A percentile compares a stretch with the other conserved stretches of the same genome.
phyloP scores from a whole-genome alignment of 768 basidiomycete species.

The Rhizopogon vinicolor region DNA sequence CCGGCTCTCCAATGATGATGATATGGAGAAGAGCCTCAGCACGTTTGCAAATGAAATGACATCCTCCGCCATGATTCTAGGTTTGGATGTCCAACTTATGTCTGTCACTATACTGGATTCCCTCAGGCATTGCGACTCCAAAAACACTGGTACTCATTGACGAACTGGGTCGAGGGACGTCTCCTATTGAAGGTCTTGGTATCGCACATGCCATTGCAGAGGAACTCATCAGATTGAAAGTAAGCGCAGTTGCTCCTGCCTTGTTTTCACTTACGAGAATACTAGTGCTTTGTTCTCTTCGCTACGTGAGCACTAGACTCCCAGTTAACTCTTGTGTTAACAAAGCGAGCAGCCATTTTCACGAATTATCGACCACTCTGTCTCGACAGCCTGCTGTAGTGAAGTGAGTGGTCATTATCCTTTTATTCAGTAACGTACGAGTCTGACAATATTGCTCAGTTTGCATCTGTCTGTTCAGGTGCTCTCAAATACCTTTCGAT shows the following conservation, averaged over 20 bases:
- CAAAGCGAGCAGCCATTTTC: conserved; percentile 56
- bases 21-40: conserved; percentile 83
- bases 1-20: conserved; percentile 91
- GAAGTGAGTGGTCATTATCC: conserved; percentile 45
- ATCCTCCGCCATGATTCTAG: conserved; percentile 85
- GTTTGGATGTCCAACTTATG: conserved; percentile 28
- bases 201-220: conserved; percentile 84
- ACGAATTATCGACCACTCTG: conserved; percentile 73
- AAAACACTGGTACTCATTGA: conserved; percentile 82
- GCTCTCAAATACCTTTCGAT: conserved; percentile 5
- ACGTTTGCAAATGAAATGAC: conserved; percentile 97
- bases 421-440: neutral
- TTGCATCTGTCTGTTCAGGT: conserved; percentile 83
- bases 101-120: neutral
- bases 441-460: conserved; percentile 33
- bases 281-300: conserved; percentile 83
- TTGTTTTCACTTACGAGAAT: neutral
- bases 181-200: conserved; percentile 75
- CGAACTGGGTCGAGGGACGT: conserved; percentile 91
- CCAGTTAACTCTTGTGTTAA: conserved; percentile 2
- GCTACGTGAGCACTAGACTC: conserved; percentile 56
- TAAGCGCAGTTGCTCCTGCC: conserved; percentile 23
- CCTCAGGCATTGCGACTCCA: conserved; percentile 60
- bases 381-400: conserved; percentile 74
- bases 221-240: conserved; percentile 69